Conservation (phyloP, 805 yeast genomes). For the Wickerhamiella shivajii region DNA sequence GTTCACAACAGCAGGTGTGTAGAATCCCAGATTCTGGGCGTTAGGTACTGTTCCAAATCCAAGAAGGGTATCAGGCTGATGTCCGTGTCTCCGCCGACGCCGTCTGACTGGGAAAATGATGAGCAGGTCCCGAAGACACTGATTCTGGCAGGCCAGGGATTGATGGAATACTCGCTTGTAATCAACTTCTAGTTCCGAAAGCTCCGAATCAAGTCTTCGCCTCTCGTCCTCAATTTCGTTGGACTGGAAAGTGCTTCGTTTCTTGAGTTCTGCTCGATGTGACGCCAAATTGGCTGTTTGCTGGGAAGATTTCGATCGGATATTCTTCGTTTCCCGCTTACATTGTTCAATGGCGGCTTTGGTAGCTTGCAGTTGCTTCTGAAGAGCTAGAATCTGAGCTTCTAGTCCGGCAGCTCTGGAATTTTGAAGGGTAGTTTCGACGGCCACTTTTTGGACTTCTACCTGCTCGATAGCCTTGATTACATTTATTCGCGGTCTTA, state of each 20-base stretch:
- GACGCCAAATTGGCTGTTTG: constrained; percentile 1
- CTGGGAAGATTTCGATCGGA: constrained; percentile 5
- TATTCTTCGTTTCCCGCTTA: constrained; percentile 10
- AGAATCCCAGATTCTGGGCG: constrained; percentile 19
- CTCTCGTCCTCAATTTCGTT: neutral
- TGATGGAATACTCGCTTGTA: constrained; percentile 15
- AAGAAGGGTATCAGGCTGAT: constrained; percentile 13
- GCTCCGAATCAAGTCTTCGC: neutral
- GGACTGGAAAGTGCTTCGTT: constrained; percentile 1
- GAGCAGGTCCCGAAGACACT: constrained; percentile 15
- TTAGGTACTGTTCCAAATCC: constrained; percentile 23
- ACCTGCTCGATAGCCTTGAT: constrained; percentile 16
- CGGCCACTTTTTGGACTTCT: constrained; percentile 7
- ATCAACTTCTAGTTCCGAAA: constrained; percentile 12
- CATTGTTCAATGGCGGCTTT: constrained; percentile 11
- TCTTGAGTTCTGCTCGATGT: constrained; percentile 1
- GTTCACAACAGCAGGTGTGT: constrained; percentile 21
- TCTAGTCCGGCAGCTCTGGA: constrained; percentile 14
- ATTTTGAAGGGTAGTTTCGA: constrained; percentile 7
- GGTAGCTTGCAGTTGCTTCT: constrained; percentile 11
- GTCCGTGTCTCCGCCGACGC: constrained; percentile 6
- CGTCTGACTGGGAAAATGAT: constrained; percentile 14
- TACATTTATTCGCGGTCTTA: constrained; percentile 18
- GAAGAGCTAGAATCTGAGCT: constrained; percentile 12
- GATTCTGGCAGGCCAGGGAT: constrained; percentile 15